Evolutionary conservation across 495 filamentous ascomycete species (phyloP).

Genomic region (Hypoxylon lenormandii): DNA sequence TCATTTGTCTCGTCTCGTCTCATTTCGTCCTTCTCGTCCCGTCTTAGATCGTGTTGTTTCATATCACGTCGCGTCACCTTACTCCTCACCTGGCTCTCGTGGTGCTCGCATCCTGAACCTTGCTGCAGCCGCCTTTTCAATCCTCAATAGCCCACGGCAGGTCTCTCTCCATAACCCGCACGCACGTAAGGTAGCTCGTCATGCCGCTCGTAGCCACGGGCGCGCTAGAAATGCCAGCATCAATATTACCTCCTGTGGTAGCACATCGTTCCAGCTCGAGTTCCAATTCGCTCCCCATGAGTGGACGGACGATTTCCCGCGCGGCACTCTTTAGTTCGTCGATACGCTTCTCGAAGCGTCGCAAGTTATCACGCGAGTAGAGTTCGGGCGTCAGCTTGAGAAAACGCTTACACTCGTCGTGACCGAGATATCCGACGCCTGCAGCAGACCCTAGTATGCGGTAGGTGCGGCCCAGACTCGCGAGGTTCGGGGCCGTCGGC

Average conservation of each 20-base stretch:
- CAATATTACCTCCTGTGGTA: constrained; percentile 35
- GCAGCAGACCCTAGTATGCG: constrained; percentile 72
- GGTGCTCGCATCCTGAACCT: not conserved
- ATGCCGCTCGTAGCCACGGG: constrained; percentile 47
- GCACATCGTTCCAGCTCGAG: constrained; percentile 66
- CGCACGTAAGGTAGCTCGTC: constrained; percentile 83
- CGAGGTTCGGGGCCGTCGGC: constrained; percentile 53
- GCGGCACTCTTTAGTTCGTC: constrained; percentile 88
- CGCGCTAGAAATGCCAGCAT: constrained; percentile 52
- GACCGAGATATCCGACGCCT: constrained; percentile 73
- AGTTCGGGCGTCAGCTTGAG: constrained; percentile 79
- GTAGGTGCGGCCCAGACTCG: constrained; percentile 74
- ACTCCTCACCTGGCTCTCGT: constrained; percentile 6
- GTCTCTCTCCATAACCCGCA: constrained; percentile 78
- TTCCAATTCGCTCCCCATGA: constrained; percentile 86
- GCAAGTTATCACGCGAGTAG: constrained; percentile 77
- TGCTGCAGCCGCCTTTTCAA: constrained; percentile 11
- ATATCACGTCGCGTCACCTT: constrained; percentile 14
- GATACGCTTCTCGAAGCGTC: constrained; percentile 83
- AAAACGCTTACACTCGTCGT: constrained; percentile 89
- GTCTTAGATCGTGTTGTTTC: constrained; percentile 5
- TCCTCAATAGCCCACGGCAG: constrained; percentile 73
- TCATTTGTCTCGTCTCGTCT: not conserved
- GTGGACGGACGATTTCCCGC: constrained; percentile 81
- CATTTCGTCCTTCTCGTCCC: constrained; percentile 15